Percentiles rank a stretch among this genome's conserved stretches.
phyloP scores from a whole-genome alignment of 345 rosid genomes.

The Sisymbrium irio region DNA sequence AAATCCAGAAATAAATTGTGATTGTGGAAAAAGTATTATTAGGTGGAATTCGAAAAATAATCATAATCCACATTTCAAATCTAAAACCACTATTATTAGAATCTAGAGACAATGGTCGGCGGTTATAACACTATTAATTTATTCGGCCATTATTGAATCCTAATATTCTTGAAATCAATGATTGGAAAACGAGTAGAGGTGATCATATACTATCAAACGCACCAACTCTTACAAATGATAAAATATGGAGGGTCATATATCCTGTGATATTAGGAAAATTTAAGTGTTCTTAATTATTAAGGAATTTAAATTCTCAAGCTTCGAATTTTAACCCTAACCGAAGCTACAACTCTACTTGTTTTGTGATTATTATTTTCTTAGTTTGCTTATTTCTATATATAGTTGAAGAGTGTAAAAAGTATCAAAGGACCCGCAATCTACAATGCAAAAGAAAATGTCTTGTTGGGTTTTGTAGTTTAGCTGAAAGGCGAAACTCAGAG shows the following conservation, averaged over 20 bases:
- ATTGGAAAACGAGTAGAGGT: neutral
- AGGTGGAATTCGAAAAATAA: neutral
- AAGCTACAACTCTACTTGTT: neutral
- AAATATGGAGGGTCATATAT: neutral
- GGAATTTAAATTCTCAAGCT: neutral
- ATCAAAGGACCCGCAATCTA: slow-evolving; percentile 29
- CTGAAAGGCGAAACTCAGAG: slow-evolving; percentile 26
- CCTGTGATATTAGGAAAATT: neutral
- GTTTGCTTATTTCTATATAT: neutral
- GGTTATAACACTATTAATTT: slow-evolving; percentile 10
- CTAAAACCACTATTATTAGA: slow-evolving; percentile 4
- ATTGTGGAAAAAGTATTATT: neutral
- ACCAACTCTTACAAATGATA: slow-evolving; percentile 6
- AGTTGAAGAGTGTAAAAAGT: slow-evolving; percentile 4
- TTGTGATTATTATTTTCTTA: neutral
- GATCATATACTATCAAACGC: slow-evolving; percentile 1
- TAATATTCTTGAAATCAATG: slow-evolving; percentile 5
- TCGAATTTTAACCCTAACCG: neutral
- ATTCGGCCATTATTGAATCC: slow-evolving; percentile 9
- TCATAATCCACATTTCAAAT: slow-evolving; percentile 8
- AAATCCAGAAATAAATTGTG: neutral
- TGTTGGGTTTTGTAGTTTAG: slow-evolving; percentile 30
- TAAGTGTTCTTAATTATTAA: neutral
- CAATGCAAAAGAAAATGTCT: slow-evolving; percentile 9
- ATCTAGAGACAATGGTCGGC: slow-evolving; percentile 32